Base-by-base conservation (phyloP, 2,329 filamentous ascomycete genomes). In the Trichothecium sympodiale region DNA sequence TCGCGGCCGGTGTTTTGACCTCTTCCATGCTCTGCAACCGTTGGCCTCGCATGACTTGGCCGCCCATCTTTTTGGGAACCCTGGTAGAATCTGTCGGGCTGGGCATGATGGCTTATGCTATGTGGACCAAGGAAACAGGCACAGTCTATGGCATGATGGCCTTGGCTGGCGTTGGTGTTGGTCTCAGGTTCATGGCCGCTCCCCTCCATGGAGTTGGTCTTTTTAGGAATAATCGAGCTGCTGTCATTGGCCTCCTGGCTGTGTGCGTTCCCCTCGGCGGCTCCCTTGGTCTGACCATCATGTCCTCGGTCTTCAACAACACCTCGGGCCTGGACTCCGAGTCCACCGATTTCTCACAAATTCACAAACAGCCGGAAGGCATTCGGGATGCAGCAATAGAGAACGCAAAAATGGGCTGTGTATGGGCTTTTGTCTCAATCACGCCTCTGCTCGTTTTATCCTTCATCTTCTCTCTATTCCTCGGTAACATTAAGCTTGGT, bases 291-390 rank as follows among this genome's bases (percentile, higher is more conserved):
- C 60, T 82, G 31, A 79, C 77, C 1, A 65, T 83, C 46, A 82
- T 83, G 78, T 69, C 75, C 12, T 67, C 71, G 8, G 76, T 83
- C 2, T 82, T 82, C 52, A 80, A 80, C 48, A 83, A 83, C 41
- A 57, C 52, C 4, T 54, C 53, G 5, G 55, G 51, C 2, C 39
- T 58, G 9, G 42, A 46, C 17, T 45, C 44, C 12, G 31, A 48
- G 12, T 36, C 38, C 17, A 25, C 20, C 6, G 44, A 50, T 33
- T 55, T 55, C 29, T 47, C 43, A 2, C 36, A 43, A 8, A 39
- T 48, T 12, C 43, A 48, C 12, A 40, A 45, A 13, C 27, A 38
- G 26, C n/a, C 29, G 3, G 36, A 46, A 1, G 39, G 29, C 4
- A 7, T 31, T 1, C 17, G n/a, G 12, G 45, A 41, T 3, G 34